phyloP scores from a whole-genome alignment of 2,329 filamentous ascomycete species.

The Sphaerulina vaccinii region DNA sequence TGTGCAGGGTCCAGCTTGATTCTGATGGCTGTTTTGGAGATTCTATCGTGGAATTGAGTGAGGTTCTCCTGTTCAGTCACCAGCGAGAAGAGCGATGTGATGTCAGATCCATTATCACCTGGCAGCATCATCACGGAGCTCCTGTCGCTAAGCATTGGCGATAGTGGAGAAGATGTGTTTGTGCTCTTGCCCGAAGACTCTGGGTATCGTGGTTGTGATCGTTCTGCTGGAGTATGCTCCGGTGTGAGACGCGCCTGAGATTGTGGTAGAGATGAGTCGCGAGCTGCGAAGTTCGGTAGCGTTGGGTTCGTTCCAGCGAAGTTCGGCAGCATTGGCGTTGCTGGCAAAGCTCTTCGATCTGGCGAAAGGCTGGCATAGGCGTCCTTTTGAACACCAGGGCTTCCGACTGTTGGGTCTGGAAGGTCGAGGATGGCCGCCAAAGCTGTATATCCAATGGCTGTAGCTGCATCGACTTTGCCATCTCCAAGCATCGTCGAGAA shows the following conservation, averaged over 20 bases:
- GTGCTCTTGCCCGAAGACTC: slow-evolving; percentile 15
- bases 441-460: slow-evolving; percentile 66
- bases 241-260: background rate
- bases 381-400: background rate
- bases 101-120: slow-evolving; percentile 20
- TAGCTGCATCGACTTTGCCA: slow-evolving; percentile 56
- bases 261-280: slow-evolving; percentile 3
- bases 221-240: background rate
- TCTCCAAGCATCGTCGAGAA: slow-evolving; percentile 65
- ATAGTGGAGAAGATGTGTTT: slow-evolving; percentile 7
- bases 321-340: slow-evolving; percentile 1
- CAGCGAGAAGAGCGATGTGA: slow-evolving; percentile 26
- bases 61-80: slow-evolving; percentile 18
- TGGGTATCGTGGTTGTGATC: slow-evolving; percentile 6
- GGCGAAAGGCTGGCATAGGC: slow-evolving; percentile 13
- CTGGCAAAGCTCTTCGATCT: slow-evolving; percentile 12
- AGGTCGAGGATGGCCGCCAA: slow-evolving; percentile 62
- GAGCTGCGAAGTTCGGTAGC: background rate
- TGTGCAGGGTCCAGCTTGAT: slow-evolving; percentile 43
- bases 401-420: slow-evolving; percentile 18
- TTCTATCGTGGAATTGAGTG: slow-evolving; percentile 42
- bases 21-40: slow-evolving; percentile 48
- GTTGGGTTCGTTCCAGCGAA: slow-evolving; percentile 9
- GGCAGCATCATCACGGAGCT: slow-evolving; percentile 17
- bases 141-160: slow-evolving; percentile 14